These are phyloP conservation scores for Termitomyces sp. DNA, from an alignment of 768 basidiomycete genomes.

Conservation along the genomic window DNA sequence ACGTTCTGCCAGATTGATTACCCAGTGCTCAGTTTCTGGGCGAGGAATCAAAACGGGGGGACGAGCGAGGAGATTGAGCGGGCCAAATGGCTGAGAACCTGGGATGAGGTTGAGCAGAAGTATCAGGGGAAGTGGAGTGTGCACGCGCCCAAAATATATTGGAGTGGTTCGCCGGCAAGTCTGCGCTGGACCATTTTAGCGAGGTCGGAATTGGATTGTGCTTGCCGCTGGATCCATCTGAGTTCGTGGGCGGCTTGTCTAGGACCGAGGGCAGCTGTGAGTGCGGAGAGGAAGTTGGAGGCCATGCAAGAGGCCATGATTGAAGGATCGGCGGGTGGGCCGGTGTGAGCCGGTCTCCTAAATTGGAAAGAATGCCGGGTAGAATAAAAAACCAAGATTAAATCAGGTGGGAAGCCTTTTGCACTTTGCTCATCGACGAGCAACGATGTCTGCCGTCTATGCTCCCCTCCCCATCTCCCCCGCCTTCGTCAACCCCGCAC, in stretches of 20 bases:
- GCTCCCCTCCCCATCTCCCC: conserved; percentile 34
- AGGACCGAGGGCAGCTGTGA: conserved; percentile 33
- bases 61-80: conserved; percentile 68
- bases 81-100: conserved; percentile 89
- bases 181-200: conserved; percentile 57
- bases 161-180: conserved; percentile 72
- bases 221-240: conserved; percentile 41
- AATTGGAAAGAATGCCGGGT: conserved; percentile 20
- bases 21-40: conserved; percentile 91
- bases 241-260: conserved; percentile 39
- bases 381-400: conserved; percentile 22
- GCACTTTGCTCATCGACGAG: conserved; percentile 19
- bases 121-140: conserved; percentile 16
- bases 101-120: conserved; percentile 16
- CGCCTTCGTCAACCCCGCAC: conserved; percentile 41
- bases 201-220: conserved; percentile 24
- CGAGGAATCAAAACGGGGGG: conserved; percentile 91
- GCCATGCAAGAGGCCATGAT: conserved; percentile 7
- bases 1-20: conserved; percentile 55
- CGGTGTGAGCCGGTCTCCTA: conserved; percentile 18
- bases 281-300: conserved; percentile 22
- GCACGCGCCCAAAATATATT: conserved; percentile 82
- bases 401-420: conserved; percentile 17
- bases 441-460: conserved; percentile 35
- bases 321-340: conserved; percentile 10